Evolutionary conservation across 75 land plant species (phyloP), one percentile per base, ranked within the genome.

Genomic region (Picea sitchensis): DNA sequence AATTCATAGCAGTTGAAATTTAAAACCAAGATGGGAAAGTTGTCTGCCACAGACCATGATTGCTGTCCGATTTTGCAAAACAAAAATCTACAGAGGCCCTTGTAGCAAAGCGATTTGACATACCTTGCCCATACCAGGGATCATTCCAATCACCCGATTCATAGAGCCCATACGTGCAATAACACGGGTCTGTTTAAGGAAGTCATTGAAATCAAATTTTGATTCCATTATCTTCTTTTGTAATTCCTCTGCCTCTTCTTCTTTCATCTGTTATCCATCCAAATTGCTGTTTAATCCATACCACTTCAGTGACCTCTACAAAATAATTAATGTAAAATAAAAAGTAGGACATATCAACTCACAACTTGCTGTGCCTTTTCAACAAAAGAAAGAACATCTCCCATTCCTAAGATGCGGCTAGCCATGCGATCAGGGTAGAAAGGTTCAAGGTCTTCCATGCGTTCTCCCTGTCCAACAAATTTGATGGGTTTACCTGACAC

Each of bases 361-460:
- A 96, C 99, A 83, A 92, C 91, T 95, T 95, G 94, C 82, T 98
- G 91, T 65, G 99, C 98, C 83, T 98, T 98, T 88, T 98, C 99
- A 59, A 98, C 99, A 86, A 98, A 93, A 44, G 98, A 86, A 56
- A 98, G 87, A 78, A 98, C 98, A 88, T 98, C 99, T 58, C 99
- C 99, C 99, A 98, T 98, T 77, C 99, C 99, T 58, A 98, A 79
- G 34, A 98, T 93, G 54, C 99, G 91, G 64, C 98, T 87, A 41
- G 99, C 99, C 96, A 98, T 92, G 34, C 99, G 94, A 81, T 98
- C 96, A 31, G 99, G 99, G 69, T 98, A 98, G 82, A 98, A 98
- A 64, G 92, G 98, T 77, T 95, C 99, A 79, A 98, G 92, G 61
- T 98, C 98, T 71, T 90, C 92, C 96, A 98, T 89, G 12, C 94